Base-by-base conservation (phyloP, 1,139 yeast species). In the Nakaseomyces nivariensis region DNA sequence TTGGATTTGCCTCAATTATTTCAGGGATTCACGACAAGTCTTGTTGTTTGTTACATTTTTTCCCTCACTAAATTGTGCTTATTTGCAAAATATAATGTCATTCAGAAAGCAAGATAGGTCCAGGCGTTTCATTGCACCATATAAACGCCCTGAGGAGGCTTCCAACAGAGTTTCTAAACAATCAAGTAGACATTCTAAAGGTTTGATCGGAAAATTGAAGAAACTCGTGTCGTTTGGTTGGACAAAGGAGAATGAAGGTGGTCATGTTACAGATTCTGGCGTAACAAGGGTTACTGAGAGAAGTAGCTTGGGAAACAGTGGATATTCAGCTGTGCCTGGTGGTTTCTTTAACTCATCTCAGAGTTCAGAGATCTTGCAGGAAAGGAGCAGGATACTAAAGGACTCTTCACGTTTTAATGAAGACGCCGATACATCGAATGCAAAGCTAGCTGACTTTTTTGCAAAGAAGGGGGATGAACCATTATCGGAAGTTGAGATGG, bases 401-500 rank as follows among this genome's bases (percentile, higher is more conserved):
- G 44, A 41, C 11, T 41, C 44, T 9, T 27, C 44, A 9, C 29
- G 31, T 8, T n/a, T 41, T 17, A 43, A 48, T 8, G 44, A 29
- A 6, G 48, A 49, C 4, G 54, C 56, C 1, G 56, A 56, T 22
- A 43, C 49, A 4, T 58, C 63, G 1, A 60, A 60, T 48, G 61
- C 62, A 2, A 74, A 79, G 31, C 71, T 89, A 51, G 83, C 90
- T 5, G 79, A 75, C 41, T 89, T 89, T 62, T 89, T 89, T 66
- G 75, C 75, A 36, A 72, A 71, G 38, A 88, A 86, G 62, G 96
- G 96, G n/a, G 78, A 81, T 52, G 69, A 70, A 17, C 90, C 94
- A 8, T 71, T 89, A 52, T 75, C 82, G 9, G 89, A 83, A 17
- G 73, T 88, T 46, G 97, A 90, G 65, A 77, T 82, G 56, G 95